Evolutionary conservation across 371 early-diverging fungal genomes (phyloP).

Genomic region (Conidiobolus incongruus): DNA sequence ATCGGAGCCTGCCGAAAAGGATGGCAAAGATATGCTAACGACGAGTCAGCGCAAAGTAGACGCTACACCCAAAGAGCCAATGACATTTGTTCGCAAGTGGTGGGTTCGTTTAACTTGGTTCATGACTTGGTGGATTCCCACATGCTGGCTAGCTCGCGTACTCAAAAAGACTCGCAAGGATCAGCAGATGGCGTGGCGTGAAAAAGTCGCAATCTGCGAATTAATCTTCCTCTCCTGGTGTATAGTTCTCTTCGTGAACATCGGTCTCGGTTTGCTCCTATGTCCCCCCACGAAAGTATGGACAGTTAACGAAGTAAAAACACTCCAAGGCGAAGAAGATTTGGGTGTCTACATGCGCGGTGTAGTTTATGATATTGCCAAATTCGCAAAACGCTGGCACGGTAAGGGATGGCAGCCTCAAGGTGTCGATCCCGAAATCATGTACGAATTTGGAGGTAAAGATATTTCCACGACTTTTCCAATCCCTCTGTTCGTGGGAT

Average conservation of each 20-base stretch:
- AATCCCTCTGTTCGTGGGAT: conserved; percentile 31
- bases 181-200: conserved; percentile 83
- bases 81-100: conserved; percentile 27
- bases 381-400: conserved; percentile 19
- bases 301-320: conserved; percentile 16
- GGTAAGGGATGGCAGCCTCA: conserved; percentile 15
- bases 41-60: conserved; percentile 7
- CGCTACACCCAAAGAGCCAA: conserved; percentile 18
- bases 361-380: conserved; percentile 40
- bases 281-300: conserved; percentile 43
- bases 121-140: conserved; percentile 58
- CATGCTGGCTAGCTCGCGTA: conserved; percentile 20
- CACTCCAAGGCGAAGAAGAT: conserved; percentile 13
- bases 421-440: conserved; percentile 16
- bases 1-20: conserved; percentile 5
- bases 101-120: conserved; percentile 47
- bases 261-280: conserved; percentile 22
- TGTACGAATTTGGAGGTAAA: conserved; percentile 37
- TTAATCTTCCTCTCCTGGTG: conserved; percentile 31
- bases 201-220: conserved; percentile 63
- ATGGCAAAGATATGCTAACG: conserved; percentile 10
- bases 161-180: conserved; percentile 67
- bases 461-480: conserved; percentile 46
- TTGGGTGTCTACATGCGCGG: conserved; percentile 43
- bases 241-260: conserved; percentile 25